These are phyloP conservation scores for Begonia masoniana DNA, from an alignment of 306 rosid species.

Conservation along the genomic window DNA sequence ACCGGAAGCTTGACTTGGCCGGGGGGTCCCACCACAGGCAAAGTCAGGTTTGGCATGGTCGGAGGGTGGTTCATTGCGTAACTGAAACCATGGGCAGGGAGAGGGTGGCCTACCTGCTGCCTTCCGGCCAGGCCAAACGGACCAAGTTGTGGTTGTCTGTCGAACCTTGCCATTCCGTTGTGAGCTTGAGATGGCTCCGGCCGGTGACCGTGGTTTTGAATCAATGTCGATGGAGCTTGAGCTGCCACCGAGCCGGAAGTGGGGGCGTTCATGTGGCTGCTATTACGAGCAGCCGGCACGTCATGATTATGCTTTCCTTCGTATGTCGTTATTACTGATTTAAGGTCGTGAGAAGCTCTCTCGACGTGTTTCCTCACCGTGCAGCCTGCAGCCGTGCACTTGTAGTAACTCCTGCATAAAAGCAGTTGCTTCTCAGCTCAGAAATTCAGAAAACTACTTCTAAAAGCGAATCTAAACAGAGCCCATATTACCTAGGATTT, in stretches of 20 bases:
- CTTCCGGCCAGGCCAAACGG: slow-evolving; percentile 51
- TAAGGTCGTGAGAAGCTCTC: slow-evolving; percentile 89
- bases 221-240: slow-evolving; percentile 27
- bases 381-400: slow-evolving; percentile 91
- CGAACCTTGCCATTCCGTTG: slow-evolving; percentile 47
- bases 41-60: slow-evolving; percentile 41
- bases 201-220: slow-evolving; percentile 43
- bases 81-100: slow-evolving; percentile 31
- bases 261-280: slow-evolving; percentile 59
- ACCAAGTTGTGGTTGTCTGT: slow-evolving; percentile 36
- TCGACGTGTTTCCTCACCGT: slow-evolving; percentile 95
- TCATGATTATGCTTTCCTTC: slow-evolving; percentile 98
- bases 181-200: slow-evolving; percentile 61
- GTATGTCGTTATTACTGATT: slow-evolving; percentile 84
- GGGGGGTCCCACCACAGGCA: slow-evolving; percentile 41
- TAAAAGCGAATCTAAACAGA: too few relatives aligned
- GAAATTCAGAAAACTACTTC: too few relatives aligned
- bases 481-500: slow-evolving; percentile 59
- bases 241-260: slow-evolving; percentile 19
- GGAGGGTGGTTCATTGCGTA: slow-evolving; percentile 58
- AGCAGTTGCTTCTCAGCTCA: too few relatives aligned
- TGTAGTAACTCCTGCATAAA: slow-evolving; percentile 83
- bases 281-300: slow-evolving; percentile 84
- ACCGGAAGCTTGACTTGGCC: slow-evolving; percentile 44
- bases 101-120: slow-evolving; percentile 46